Evolutionary conservation across 345 rosid species (phyloP), one percentile per base, ranked within the genome.

Genomic region (Citrus maxima): DNA sequence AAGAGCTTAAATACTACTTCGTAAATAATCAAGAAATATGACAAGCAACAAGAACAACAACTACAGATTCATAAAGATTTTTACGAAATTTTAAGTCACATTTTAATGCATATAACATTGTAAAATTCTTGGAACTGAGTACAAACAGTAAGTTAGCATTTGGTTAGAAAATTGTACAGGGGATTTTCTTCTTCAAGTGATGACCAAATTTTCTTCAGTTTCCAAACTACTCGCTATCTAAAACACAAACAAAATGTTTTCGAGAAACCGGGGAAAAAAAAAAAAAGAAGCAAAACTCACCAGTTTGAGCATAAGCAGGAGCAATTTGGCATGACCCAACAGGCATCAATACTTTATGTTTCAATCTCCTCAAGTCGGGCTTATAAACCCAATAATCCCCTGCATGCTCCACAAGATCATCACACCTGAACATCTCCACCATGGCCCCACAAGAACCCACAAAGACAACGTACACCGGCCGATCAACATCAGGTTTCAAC

Each of bases 281-380:
- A 13, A 37, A 37, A 7, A 21, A 46, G 30, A 21, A 75, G 72
- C 74, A 56, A 70, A 81, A 76, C 78, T 62, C 27, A 89, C 99
- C 95, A 72, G 82, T 66, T 40, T 80, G 73, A 3, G 88, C 83
- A 69, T 71, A 80, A 3, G 89, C 80, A 68, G 90, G 77, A 72
- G 93, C 93, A 75, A 92, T 76, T 51, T 81, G 92, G 91, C 99
- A 95, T 79, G 99, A 83, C 14, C 99, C 99, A 73, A 86, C 84
- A 9, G 99, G 98, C 98, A 95, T 88, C 10, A 82, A 69, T 54
- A 91, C 86, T 83, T 88, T 91, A 42, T 90, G 94, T 70, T 87
- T 86, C 72, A 95, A 62, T 74, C 88, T 88, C 51, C 64, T 76
- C 61, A 86, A 22, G 22, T 93, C 78, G 28, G 96, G 94, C 78